These are phyloP conservation scores for Aureobasidium uvarum DNA, from an alignment of 2,329 filamentous ascomycete species.

Conservation along the genomic window DNA sequence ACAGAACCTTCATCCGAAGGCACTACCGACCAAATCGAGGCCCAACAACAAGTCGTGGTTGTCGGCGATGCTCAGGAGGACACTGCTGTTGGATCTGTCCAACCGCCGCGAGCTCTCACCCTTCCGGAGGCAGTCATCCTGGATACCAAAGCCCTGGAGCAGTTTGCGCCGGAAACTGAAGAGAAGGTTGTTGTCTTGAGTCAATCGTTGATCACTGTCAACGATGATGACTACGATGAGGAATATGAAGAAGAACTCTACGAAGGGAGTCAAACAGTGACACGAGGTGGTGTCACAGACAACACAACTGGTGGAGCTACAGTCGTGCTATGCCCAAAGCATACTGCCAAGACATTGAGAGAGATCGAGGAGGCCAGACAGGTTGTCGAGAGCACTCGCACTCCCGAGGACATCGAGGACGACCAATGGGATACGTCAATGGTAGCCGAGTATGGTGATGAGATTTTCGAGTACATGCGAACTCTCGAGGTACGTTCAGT, in stretches of 20 bases:
- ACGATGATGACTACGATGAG: constrained; percentile 61
- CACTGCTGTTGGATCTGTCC: constrained; percentile 1
- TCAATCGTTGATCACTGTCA: constrained; percentile 16
- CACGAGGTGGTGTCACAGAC: constrained; percentile 59
- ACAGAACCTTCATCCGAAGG: not conserved
- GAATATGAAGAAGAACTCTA: constrained; percentile 75
- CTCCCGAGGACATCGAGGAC: constrained; percentile 76
- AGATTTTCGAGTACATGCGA: constrained; percentile 92
- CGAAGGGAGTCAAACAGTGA: constrained; percentile 70
- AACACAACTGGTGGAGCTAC: constrained; percentile 66
- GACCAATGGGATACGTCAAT: constrained; percentile 93
- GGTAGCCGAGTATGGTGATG: constrained; percentile 94
- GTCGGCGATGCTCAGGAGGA: not conserved
- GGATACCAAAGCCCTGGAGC: constrained; percentile 8
- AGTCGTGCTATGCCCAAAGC: constrained; percentile 68
- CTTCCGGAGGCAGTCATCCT: constrained; percentile 8
- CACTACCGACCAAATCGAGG: not conserved
- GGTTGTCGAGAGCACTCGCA: constrained; percentile 65
- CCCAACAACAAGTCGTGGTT: not conserved
- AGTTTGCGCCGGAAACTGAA: not conserved
- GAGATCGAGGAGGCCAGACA: constrained; percentile 69
- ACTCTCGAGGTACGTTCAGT: constrained; percentile 69
- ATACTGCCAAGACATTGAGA: constrained; percentile 65
- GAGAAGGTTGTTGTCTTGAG: constrained; percentile 15
- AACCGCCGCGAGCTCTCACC: not conserved